Evolutionary conservation across 768 basidiomycete species (phyloP), one percentile per base, ranked within the genome.

Genomic region (Agaricus bisporus): DNA sequence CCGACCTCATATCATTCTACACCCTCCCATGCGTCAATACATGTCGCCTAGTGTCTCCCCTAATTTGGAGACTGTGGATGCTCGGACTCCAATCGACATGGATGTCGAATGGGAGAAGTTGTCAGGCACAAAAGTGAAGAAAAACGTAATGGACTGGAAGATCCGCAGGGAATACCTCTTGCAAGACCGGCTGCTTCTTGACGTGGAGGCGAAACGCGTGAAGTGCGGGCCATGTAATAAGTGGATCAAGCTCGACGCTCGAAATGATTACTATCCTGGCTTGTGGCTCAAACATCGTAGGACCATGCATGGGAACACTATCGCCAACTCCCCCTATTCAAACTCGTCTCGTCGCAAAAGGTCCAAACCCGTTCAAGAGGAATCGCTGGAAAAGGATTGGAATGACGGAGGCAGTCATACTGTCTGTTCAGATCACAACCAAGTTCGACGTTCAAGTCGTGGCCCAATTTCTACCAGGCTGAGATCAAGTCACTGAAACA

Each of bases 281-380:
- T 32, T 56, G 25, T 56, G 55, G 55, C 38, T 37, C 18, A 56
- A 56, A n/a, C 55, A 56, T 35, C 35, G 48, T 22, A 56, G 36
- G 7, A 49, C 41, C 4, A 47, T 56, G 43, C 55, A 56, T 28
- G 48, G 48, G 4, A 32, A 35, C 12, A 11, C 36, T 17, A 12
- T 2, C 3, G 29, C 25, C 20, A 17, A 37, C 25, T 12, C 41
- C 2, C 18, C 26, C n/a, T 42, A n/a, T 17, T 32, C 50, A 20
- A 41, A 9, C 17, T n/a, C 42, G 1, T 18, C 35, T 7, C 41
- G 50, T 5, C 41, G 50, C 11, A 48, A 39, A 28, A 48, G 53
- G 44, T 28, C 29, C 35, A 22, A 18, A 1, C 17, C 46, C 36
- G 32, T 22, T 11, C 18, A 35, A 42, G 53, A 35, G 39, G 18